A percentile compares a stretch with the other conserved stretches of the same genome.
Conservation (phyloP, 441 rosid genomes). For the Gossypium davidsonii region DNA sequence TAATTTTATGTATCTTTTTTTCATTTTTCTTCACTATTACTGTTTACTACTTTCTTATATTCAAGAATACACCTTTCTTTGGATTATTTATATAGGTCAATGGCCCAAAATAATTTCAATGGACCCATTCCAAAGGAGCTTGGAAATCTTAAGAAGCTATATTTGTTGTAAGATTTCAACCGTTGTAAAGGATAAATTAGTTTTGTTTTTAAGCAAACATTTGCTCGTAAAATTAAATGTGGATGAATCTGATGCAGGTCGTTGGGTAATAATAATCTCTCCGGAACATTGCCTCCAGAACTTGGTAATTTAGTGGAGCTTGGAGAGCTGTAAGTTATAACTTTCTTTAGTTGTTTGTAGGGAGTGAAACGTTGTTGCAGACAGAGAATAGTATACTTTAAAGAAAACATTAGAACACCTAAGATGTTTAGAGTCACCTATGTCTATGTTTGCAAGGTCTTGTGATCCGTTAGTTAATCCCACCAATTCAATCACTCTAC, state of each 20-base stretch:
- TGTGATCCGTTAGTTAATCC: too few relatives aligned
- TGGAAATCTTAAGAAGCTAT: conserved; percentile 16
- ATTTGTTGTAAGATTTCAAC: not conserved
- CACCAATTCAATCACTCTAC: too few relatives aligned
- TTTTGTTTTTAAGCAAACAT: not conserved
- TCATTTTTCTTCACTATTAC: not conserved
- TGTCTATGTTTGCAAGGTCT: too few relatives aligned
- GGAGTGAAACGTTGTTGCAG: not conserved
- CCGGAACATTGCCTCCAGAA: conserved; percentile 8
- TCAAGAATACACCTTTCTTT: not conserved
- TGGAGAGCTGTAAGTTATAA: not conserved
- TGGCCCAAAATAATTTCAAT: conserved; percentile 31
- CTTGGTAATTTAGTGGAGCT: conserved; percentile 9
- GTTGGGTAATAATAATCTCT: not conserved
- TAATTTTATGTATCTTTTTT: not conserved
- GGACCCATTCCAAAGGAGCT: conserved; percentile 43
- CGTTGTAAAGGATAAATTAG: not conserved
- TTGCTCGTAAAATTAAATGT: not conserved
- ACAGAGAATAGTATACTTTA: too few relatives aligned
- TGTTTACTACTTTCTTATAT: not conserved
- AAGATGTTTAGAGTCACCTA: too few relatives aligned
- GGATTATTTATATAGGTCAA: conserved; percentile 17
- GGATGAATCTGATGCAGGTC: not conserved
- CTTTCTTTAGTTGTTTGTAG: not conserved
- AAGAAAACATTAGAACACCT: too few relatives aligned